phyloP scores from a whole-genome alignment of 2,329 filamentous ascomycete species.

The Exophiala calicioides region DNA sequence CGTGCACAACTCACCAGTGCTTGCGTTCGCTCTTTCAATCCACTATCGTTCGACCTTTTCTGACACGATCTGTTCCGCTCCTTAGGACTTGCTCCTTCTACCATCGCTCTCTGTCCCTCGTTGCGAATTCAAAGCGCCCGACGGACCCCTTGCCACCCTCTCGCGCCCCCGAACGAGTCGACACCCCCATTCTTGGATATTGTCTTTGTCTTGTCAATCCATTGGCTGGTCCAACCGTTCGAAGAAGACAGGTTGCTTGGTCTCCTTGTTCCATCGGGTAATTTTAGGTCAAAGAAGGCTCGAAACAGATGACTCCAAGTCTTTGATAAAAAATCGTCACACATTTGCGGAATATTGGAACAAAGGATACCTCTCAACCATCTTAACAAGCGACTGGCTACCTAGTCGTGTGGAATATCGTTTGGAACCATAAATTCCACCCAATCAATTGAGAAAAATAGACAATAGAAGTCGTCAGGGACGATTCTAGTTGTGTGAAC shows the following conservation, averaged over 20 bases:
- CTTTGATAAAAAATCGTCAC: slow-evolving; percentile 8
- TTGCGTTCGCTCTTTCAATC: slow-evolving; percentile 28
- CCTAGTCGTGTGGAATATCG: not conserved
- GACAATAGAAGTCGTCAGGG: slow-evolving; percentile 7
- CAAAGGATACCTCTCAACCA: slow-evolving; percentile 7
- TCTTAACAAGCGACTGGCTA: not conserved
- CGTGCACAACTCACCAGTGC: slow-evolving; percentile 23
- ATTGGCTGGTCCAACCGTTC: slow-evolving; percentile 28
- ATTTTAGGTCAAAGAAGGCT: slow-evolving; percentile 23
- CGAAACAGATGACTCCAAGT: slow-evolving; percentile 12
- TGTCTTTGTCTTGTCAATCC: slow-evolving; percentile 20
- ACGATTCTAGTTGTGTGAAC: slow-evolving; percentile 3
- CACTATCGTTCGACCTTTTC: slow-evolving; percentile 14
- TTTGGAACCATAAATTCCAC: too few relatives aligned
- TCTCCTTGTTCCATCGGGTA: slow-evolving; percentile 22
- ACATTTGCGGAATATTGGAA: slow-evolving; percentile 9
- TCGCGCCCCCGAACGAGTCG: not conserved
- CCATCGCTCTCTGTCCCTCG: slow-evolving; percentile 1
- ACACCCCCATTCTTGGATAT: slow-evolving; percentile 7
- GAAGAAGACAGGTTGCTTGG: slow-evolving; percentile 10
- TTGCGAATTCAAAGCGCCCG: slow-evolving; percentile 4
- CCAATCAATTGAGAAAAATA: slow-evolving; percentile 4
- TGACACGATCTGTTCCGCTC: slow-evolving; percentile 19
- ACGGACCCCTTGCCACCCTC: slow-evolving; percentile 2
- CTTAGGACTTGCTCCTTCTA: slow-evolving; percentile 11